Conservation (phyloP, 176 grass and related monocot genomes). For the Themeda triandra region DNA sequence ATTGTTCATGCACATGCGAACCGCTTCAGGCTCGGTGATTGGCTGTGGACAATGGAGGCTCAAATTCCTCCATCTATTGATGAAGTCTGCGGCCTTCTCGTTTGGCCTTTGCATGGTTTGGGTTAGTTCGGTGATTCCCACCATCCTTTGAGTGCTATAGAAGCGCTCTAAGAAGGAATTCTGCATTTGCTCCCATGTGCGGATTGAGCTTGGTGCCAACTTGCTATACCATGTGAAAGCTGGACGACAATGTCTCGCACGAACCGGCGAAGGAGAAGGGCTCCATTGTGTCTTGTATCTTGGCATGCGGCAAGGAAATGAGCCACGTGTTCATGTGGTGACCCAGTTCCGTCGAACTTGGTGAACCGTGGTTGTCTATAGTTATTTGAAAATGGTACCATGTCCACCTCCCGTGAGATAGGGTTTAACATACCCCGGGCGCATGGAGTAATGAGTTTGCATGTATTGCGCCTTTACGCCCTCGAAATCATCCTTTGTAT, state of each 20-base stretch:
- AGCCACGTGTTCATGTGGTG: not conserved
- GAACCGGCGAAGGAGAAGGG: not conserved
- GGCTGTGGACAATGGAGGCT: no score
- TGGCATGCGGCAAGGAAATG: not conserved
- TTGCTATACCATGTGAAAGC: not conserved
- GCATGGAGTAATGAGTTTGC: not conserved
- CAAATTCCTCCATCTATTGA: no score
- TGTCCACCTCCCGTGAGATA: not conserved
- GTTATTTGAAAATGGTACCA: not conserved
- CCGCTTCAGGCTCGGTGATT: no score
- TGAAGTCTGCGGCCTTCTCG: no score
- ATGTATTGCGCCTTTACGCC: not conserved
- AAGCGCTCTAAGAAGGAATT: not conserved
- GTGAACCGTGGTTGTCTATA: not conserved
- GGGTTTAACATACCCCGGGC: no score
- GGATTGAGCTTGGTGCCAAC: not conserved
- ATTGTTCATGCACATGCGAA: no score
- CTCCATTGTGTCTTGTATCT: not conserved
- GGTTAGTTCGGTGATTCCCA: not conserved
- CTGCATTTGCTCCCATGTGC: not conserved
- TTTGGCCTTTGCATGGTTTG: no score
- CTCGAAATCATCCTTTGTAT: not conserved
- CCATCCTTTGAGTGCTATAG: not conserved
- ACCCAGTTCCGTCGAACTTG: no score
- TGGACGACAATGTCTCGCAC: no score